Base-by-base conservation (phyloP, 495 filamentous ascomycete genomes). In the Trichoderma asperelloides region DNA sequence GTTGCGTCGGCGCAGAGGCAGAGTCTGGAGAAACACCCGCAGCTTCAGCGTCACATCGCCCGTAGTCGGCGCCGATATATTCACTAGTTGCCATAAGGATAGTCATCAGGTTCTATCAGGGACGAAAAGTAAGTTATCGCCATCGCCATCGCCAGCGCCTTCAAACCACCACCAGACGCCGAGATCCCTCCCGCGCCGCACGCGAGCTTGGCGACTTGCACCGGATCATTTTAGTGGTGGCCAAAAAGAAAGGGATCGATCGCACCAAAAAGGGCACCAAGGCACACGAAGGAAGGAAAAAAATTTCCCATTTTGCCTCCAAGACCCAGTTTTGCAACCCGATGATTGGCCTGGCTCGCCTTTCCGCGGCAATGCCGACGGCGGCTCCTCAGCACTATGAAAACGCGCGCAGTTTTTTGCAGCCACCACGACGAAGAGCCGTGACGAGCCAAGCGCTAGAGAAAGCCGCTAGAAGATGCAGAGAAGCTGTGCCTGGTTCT, bases 401-500 rank as follows among this genome's bases (percentile, higher is more conserved):
- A 37, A 37, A 37, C 30, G 5, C 33, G 55, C 55, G 55, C 55
- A 13, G 23, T 60, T 60, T 60, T 60, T 21, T 47, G 47, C 55
- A 60, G 55, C 55, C 55, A 30, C 55, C 13, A 60, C 13, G 3
- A 28, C 12, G 7, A n/a, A 47, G 43, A 37, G 33, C 33, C 33
- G 43, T 47, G 43, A 16, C 13, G 43, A 47, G 55, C 27, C 55
- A 60, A 60, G 55, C 55, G 55, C 55, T 60, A 60, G 55, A 60
- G 55, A 60, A 60, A 1, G 21, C 55, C 55, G 55, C 55, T 60
- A 60, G 55, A 60, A 60, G 55, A 60, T 30, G 55, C 55, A 60
- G 27, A 60, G 55, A 60, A 60, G 55, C 49, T 11, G 13, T 45
- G 41, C 13, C 41, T 45, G 43, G 43, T 21, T 23, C 16, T 3